Conservation (phyloP, 306 rosid species). For the Amphicarpaea edgeworthii region DNA sequence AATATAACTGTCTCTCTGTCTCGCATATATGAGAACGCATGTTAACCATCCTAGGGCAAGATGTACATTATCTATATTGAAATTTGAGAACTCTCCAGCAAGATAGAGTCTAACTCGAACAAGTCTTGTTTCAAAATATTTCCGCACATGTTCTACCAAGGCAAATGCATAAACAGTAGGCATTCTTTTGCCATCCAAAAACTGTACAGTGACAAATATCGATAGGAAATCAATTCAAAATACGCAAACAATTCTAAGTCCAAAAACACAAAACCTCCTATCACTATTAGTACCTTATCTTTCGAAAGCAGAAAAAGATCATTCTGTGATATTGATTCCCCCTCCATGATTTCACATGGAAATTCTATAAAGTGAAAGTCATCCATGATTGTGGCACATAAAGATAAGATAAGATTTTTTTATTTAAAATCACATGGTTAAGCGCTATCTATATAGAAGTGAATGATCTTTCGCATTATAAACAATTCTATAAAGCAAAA, state of each 20-base stretch:
- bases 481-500: no score
- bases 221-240: slow-evolving; percentile 18
- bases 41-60: slow-evolving; percentile 67
- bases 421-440: no score
- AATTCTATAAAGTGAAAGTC: slow-evolving; percentile 80
- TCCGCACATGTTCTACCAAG: slow-evolving; percentile 73
- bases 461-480: no score
- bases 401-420: no score
- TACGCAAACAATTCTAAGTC: slow-evolving; percentile 27
- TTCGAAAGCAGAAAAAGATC: slow-evolving; percentile 86
- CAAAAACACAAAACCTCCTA: slow-evolving; percentile 28
- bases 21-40: slow-evolving; percentile 64
- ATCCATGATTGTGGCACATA: no score
- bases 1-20: slow-evolving; percentile 63
- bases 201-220: slow-evolving; percentile 51
- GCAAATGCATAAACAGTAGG: slow-evolving; percentile 84
- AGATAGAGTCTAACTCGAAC: slow-evolving; percentile 76
- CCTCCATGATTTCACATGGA: slow-evolving; percentile 50
- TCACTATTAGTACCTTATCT: slow-evolving; percentile 68
- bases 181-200: slow-evolving; percentile 54
- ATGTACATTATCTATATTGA: slow-evolving; percentile 50
- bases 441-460: no score
- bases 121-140: slow-evolving; percentile 51
- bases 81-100: slow-evolving; percentile 68
- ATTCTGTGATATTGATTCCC: slow-evolving; percentile 64